Evolutionary conservation across 2,329 filamentous ascomycete species (phyloP), one percentile per base, ranked within the genome.

Genomic region (Huntiella abstrusa): DNA sequence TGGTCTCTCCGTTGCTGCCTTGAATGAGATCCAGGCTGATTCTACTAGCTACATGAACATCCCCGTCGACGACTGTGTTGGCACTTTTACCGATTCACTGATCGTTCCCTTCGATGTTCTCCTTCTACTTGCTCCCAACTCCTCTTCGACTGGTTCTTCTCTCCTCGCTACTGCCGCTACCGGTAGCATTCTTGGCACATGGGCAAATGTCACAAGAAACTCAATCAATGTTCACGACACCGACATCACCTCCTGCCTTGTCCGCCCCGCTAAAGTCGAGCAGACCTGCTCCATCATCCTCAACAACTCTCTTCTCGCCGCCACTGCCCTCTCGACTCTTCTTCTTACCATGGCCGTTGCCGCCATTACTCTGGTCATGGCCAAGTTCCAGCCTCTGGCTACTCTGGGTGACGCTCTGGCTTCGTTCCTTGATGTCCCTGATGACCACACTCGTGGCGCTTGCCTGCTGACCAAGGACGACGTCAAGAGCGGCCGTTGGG

Each of bases 371-470:
- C 56, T 62, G 1, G 51, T 64, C 38, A 64, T 39, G 54, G 58
- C 54, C 49, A 56, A 55, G 13, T 64, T 67, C 52, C 55, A 57
- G 12, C 68, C 67, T 1, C 60, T 72, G 4, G 62, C 65, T 12
- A 71, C 68, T 0, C 58, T 71, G 3, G 69, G 69, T 32, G 69
- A 72, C 51, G 65, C 66, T 22, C 57, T 72, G n/a, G 54, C 61
- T 4, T 71, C 68, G 1, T 71, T 72, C 47, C 61, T 72, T 40
- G 55, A 57, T 10, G 58, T 62, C 1, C 63, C 67, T 0, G 69
- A 72, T 52, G 54, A 55, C 1, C 60, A 59, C 1, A 70, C 68
- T 0, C 58, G 57, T 22, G 61, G 60, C 13, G 58, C 60, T 4
- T 71, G 65, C 48, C 60, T 72, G 11, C 54, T 72, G 41, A 63